Percentiles rank a stretch among this genome's conserved stretches.
These are phyloP conservation scores for Stachybotrys chartarum DNA, from an alignment of 2,329 filamentous ascomycete genomes.

Conservation along the genomic window DNA sequence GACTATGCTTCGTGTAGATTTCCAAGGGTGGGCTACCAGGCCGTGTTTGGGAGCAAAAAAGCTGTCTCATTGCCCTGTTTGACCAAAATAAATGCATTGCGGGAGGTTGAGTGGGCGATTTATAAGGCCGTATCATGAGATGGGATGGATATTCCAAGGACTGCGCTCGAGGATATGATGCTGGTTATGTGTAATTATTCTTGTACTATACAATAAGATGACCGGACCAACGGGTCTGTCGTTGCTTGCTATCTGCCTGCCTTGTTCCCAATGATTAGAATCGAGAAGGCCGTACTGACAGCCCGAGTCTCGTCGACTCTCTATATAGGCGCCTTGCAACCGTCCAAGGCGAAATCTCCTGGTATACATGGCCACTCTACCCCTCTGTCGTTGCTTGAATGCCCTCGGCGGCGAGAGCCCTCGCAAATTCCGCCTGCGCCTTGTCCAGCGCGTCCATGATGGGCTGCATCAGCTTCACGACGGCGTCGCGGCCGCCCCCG, in stretches of 20 bases:
- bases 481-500: slow-evolving; percentile 67
- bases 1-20: neutral
- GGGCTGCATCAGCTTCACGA: slow-evolving; percentile 69
- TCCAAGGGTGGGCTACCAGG: too few relatives aligned
- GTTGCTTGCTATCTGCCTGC: neutral
- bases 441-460: slow-evolving; percentile 63
- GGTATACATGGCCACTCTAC: slow-evolving; percentile 8
- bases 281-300: neutral
- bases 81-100: too few relatives aligned
- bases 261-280: neutral
- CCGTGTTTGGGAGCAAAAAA: too few relatives aligned
- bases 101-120: too few relatives aligned
- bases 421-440: slow-evolving; percentile 65
- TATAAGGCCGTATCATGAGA: too few relatives aligned
- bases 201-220: neutral
- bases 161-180: too few relatives aligned
- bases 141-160: too few relatives aligned
- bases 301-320: neutral
- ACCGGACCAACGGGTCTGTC: neutral
- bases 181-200: neutral
- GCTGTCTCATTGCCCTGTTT: too few relatives aligned
- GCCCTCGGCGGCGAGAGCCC: slow-evolving; percentile 59
- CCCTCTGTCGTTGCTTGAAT: slow-evolving; percentile 39
- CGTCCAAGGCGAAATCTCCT: neutral
- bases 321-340: neutral